These are phyloP conservation scores for Magnaporthiopsis incrustans DNA, from an alignment of 2,329 filamentous ascomycete genomes.

Conservation along the genomic window DNA sequence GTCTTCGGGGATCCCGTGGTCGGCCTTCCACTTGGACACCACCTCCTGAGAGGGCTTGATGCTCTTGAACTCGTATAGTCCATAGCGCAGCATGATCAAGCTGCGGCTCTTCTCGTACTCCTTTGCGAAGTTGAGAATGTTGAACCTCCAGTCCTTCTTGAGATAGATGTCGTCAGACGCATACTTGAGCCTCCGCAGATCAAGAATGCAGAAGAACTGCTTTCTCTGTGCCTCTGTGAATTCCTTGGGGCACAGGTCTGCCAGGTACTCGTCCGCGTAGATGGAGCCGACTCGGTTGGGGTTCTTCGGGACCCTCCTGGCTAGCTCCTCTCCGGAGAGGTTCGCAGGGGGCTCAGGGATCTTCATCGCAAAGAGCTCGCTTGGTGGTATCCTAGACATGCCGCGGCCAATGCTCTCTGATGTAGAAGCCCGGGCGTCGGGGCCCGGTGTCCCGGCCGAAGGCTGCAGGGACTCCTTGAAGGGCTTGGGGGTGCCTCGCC, in stretches of 20 bases:
- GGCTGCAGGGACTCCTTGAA: conserved; percentile 40
- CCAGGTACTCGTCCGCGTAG: conserved; percentile 52
- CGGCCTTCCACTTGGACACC: conserved; percentile 49
- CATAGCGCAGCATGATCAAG: conserved; percentile 53
- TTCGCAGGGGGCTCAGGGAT: conserved; percentile 49
- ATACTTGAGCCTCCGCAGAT: conserved; percentile 53
- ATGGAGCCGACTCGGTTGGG: conserved; percentile 44
- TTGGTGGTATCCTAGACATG: conserved; percentile 39
- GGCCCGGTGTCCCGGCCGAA: conserved; percentile 32
- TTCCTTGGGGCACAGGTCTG: conserved; percentile 47
- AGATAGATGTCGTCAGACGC: conserved; percentile 52
- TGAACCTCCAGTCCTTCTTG: conserved; percentile 55
- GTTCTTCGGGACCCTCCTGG: conserved; percentile 45
- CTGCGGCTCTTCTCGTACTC: conserved; percentile 57
- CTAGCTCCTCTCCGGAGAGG: conserved; percentile 46
- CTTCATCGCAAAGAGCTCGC: conserved; percentile 49
- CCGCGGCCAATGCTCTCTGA: conserved; percentile 40
- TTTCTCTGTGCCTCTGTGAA: conserved; percentile 52
- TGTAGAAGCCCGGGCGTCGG: conserved; percentile 34
- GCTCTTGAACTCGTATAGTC: conserved; percentile 55
- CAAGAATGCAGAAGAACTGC: conserved; percentile 56
- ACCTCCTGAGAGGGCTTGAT: conserved; percentile 51
- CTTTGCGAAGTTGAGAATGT: conserved; percentile 54
- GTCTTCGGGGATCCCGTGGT: conserved; percentile 45
- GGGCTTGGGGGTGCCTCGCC: conserved; percentile 31